phyloP scores from a whole-genome alignment of 345 rosid genomes.

The Carallia pectinifolia region DNA sequence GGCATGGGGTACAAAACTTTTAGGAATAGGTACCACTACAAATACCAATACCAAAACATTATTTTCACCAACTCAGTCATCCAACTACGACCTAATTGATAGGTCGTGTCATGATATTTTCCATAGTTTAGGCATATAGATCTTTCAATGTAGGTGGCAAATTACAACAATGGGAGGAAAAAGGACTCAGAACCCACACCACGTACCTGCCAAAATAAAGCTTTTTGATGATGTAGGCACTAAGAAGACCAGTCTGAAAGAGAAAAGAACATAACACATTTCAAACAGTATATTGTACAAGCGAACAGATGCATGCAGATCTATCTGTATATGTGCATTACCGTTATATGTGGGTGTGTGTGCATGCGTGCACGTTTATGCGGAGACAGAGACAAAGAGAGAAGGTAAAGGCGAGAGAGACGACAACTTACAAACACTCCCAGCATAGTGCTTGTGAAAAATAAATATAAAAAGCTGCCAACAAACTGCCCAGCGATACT shows the following conservation, averaged over 20 bases:
- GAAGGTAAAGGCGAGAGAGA: slow-evolving; percentile 18
- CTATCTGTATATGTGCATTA: no score
- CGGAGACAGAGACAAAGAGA: neutral
- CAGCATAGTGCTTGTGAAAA: slow-evolving; percentile 78
- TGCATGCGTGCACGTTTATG: neutral
- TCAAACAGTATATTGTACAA: neutral
- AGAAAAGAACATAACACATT: slow-evolving; percentile 15
- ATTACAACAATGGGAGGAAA: neutral
- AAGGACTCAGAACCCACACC: slow-evolving; percentile 3
- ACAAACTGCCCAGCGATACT: slow-evolving; percentile 60
- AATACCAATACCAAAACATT: neutral
- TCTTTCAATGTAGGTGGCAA: no score
- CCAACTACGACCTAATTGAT: neutral
- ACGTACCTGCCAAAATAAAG: slow-evolving; percentile 91
- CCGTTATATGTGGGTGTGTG: neutral
- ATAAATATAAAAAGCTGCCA: slow-evolving; percentile 75
- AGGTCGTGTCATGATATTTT: neutral
- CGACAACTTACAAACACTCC: slow-evolving; percentile 67
- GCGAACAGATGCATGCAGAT: neutral
- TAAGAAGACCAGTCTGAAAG: slow-evolving; percentile 79
- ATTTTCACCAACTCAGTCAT: neutral
- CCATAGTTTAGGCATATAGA: neutral
- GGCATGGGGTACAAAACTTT: no score
- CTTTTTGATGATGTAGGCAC: slow-evolving; percentile 87
- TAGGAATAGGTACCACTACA: no score